Conservation (phyloP, 202 grass and related monocot species). For the Dendrocalamus latiflorus region DNA sequence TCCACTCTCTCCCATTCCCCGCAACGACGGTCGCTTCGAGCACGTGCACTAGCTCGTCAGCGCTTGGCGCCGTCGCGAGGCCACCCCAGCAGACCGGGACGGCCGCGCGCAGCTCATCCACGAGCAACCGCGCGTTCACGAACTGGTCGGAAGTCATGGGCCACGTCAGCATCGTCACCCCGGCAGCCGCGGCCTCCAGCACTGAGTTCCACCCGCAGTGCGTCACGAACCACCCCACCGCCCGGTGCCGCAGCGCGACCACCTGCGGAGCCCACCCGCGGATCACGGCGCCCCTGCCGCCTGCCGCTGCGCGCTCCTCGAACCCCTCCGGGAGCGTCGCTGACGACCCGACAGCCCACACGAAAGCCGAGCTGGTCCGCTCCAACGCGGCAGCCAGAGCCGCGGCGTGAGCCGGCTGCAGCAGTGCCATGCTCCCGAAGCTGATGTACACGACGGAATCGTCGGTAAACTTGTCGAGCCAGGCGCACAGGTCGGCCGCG, state of each 20-base stretch:
- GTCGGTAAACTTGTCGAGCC: conserved; percentile 43
- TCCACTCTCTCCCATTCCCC: not conserved
- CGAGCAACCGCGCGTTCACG: conserved; percentile 48
- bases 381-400: conserved; percentile 40
- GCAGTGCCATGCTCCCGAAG: conserved; percentile 47
- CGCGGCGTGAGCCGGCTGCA: conserved; percentile 16
- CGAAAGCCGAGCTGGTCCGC: conserved; percentile 26
- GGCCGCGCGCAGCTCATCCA: conserved; percentile 30
- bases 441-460: conserved; percentile 50
- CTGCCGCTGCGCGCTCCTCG: not conserved
- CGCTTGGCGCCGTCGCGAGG: not conserved
- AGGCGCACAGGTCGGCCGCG: conserved; percentile 23
- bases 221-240: conserved; percentile 53
- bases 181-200: conserved; percentile 37
- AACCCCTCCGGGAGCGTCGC: conserved; percentile 24
- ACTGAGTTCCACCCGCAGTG: conserved; percentile 77
- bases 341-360: conserved; percentile 31
- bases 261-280: conserved; percentile 72
- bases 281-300: conserved; percentile 34
- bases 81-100: conserved; percentile 33
- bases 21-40: not conserved
- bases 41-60: conserved; percentile 16
- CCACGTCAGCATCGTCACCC: conserved; percentile 58
- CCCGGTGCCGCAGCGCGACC: conserved; percentile 38
- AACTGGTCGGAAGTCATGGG: conserved; percentile 52